Percentiles rank a stretch among this genome's conserved stretches.
These are phyloP conservation scores for Diplotaxis tenuifolia DNA, from an alignment of 345 rosid genomes.

Conservation along the genomic window DNA sequence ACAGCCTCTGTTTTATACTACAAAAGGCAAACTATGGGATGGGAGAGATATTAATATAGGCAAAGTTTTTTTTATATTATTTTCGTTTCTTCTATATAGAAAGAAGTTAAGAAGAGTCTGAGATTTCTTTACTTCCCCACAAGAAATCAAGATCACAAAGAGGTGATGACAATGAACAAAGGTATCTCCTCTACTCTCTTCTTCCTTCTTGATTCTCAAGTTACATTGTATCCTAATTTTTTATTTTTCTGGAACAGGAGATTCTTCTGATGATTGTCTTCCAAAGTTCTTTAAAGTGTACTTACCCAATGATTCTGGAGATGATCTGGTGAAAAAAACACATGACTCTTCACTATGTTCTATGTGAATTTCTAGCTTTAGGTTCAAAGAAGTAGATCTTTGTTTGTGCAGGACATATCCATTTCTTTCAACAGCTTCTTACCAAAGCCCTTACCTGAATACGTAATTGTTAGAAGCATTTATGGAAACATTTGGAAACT, in stretches of 20 bases:
- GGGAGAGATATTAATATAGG: background rate
- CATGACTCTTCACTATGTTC: slow-evolving; percentile 1
- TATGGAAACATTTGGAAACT: slow-evolving; percentile 18
- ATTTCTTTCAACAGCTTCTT: slow-evolving; percentile 14
- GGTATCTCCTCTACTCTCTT: slow-evolving; percentile 14
- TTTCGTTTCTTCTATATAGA: background rate
- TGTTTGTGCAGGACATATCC: slow-evolving; percentile 25
- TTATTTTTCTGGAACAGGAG: background rate
- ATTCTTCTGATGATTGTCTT: background rate
- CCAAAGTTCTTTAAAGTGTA: slow-evolving; percentile 38
- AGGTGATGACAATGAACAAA: slow-evolving; percentile 21
- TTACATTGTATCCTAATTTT: background rate
- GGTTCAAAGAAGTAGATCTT: background rate
- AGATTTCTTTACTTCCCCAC: background rate
- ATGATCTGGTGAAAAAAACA: slow-evolving; percentile 24
- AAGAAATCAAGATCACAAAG: background rate
- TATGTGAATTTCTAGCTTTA: too few species aligned
- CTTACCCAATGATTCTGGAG: slow-evolving; percentile 21
- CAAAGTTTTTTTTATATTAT: background rate
- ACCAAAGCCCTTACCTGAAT: slow-evolving; percentile 4
- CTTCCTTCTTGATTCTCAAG: slow-evolving; percentile 10
- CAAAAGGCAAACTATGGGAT: slow-evolving; percentile 4
- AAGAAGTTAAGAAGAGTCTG: background rate
- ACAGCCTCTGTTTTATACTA: slow-evolving; percentile 25
- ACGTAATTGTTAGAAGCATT: slow-evolving; percentile 20